Evolutionary conservation across 805 yeast species (phyloP).

Genomic region (Candida tallmaniae): DNA sequence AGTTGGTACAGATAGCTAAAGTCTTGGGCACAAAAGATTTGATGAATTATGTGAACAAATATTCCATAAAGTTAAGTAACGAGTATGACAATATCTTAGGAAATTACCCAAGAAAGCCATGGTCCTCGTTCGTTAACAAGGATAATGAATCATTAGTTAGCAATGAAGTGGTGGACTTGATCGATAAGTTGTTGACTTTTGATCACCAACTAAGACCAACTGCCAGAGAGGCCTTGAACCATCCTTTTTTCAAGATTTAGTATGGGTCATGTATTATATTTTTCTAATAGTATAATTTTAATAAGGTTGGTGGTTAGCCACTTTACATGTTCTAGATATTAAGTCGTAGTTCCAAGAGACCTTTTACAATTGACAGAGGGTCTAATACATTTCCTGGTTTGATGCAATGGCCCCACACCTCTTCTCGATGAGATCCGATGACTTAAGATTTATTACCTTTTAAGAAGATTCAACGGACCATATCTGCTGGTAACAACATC

Average conservation of each 20-base stretch:
- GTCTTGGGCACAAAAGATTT: constrained; percentile 82
- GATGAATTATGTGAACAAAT: constrained; percentile 59
- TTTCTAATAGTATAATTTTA: too few relatives aligned
- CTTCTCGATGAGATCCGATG: too few relatives aligned
- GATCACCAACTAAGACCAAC: constrained; percentile 88
- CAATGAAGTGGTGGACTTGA: constrained; percentile 59
- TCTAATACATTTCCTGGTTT: too few relatives aligned
- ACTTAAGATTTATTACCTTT: too few relatives aligned
- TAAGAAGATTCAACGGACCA: too few relatives aligned
- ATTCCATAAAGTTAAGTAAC: constrained; percentile 62
- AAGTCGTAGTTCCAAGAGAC: too few relatives aligned
- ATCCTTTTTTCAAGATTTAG: constrained; percentile 47
- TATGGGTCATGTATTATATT: too few relatives aligned
- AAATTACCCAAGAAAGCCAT: constrained; percentile 59
- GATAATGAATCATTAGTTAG: constrained; percentile 48
- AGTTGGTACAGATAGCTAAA: constrained; percentile 82
- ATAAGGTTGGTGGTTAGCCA: too few relatives aligned
- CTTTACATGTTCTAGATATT: too few relatives aligned
- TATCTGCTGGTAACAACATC: too few relatives aligned
- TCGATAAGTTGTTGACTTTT: constrained; percentile 69
- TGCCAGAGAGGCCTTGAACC: constrained; percentile 83
- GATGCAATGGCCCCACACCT: too few relatives aligned
- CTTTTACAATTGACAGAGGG: too few relatives aligned
- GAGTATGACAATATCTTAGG: constrained; percentile 74
- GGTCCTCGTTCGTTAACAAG: constrained; percentile 57